Evolutionary conservation across 176 grass and related monocot genomes (phyloP).

Genomic region (Bromus sterilis): DNA sequence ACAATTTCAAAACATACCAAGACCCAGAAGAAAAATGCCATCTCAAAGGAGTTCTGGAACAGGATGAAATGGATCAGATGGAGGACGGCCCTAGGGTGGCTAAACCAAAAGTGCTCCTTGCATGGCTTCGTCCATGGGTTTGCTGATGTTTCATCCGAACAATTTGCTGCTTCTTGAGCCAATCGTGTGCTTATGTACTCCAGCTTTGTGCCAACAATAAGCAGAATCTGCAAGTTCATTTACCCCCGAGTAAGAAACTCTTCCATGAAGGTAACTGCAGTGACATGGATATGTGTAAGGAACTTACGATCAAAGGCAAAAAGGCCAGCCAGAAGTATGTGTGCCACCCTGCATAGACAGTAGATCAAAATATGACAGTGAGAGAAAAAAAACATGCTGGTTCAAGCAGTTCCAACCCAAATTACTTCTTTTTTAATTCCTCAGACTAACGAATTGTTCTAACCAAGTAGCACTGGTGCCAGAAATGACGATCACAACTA

Average conservation of each 20-base stretch:
- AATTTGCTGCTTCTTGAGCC: conserved; percentile 21
- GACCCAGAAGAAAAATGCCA: conserved; percentile 64
- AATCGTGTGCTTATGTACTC: conserved; percentile 44
- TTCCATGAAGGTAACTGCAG: not conserved
- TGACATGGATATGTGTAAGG: not conserved
- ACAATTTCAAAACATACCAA: conserved; percentile 6
- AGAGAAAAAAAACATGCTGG: not conserved
- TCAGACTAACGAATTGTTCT: not conserved
- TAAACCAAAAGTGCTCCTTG: conserved; percentile 51
- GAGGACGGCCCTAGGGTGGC: conserved; percentile 24
- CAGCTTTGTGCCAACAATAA: conserved; percentile 53
- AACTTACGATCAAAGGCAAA: conserved; percentile 69
- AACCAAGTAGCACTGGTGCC: not conserved
- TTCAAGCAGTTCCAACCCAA: not conserved
- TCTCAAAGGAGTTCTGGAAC: conserved; percentile 60
- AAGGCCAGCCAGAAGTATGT: conserved; percentile 76
- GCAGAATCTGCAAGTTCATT: conserved; percentile 38
- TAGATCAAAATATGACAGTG: not conserved
- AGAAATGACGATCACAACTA: not conserved
- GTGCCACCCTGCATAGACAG: conserved; percentile 65
- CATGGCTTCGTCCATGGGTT: conserved; percentile 19
- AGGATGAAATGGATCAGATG: conserved; percentile 57
- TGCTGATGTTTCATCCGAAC: not conserved
- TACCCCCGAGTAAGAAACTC: not conserved
- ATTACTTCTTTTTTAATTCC: not conserved